phyloP scores from a whole-genome alignment of 2,329 filamentous ascomycete genomes.

The Alternaria hordeiaustralica region DNA sequence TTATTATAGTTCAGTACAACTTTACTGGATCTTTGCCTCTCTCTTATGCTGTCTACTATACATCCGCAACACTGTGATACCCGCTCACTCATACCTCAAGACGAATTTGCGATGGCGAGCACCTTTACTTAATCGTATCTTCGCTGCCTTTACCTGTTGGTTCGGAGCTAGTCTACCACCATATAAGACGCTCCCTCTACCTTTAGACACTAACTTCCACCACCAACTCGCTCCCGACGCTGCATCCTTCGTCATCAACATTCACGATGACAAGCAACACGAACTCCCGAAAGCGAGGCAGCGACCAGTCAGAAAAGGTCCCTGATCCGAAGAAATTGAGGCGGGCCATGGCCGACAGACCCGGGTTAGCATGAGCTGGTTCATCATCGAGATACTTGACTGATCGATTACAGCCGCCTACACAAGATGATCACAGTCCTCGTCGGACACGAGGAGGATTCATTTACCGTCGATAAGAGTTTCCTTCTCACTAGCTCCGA shows the following conservation, averaged over 20 bases:
- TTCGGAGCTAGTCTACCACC: not conserved
- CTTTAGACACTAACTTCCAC: not conserved
- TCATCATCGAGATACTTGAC: not conserved
- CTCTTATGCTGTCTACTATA: not conserved
- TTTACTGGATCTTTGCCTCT: not conserved
- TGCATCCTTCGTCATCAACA: no score
- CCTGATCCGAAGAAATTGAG: not conserved
- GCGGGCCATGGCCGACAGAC: not conserved
- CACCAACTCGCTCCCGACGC: not conserved
- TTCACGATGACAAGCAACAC: not conserved
- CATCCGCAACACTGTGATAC: not conserved
- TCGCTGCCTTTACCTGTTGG: not conserved
- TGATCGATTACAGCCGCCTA: not conserved
- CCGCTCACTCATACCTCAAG: not conserved
- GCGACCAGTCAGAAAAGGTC: fast-evolving
- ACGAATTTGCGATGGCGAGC: not conserved
- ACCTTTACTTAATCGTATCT: not conserved
- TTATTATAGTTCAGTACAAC: not conserved
- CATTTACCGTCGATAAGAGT: not conserved
- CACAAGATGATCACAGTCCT: not conserved
- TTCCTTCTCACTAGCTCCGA: not conserved
- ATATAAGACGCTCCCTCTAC: not conserved
- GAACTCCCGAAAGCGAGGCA: not conserved
- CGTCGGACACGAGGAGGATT: not conserved
- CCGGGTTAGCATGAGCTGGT: not conserved